phyloP scores from a whole-genome alignment of 768 basidiomycete genomes.

The Hortiboletus flavorubellus region DNA sequence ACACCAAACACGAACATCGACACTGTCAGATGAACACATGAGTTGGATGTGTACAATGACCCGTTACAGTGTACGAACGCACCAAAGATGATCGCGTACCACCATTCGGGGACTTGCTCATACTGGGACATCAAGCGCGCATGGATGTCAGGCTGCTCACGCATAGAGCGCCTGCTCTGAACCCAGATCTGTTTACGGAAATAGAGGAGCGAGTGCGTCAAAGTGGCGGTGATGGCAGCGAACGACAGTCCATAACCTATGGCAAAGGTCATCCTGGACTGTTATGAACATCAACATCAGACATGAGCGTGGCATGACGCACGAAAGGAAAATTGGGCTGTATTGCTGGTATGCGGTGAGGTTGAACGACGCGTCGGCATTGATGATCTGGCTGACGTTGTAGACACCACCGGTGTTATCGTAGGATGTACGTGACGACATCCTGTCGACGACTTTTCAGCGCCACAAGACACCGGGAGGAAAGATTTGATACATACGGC shows the following conservation, averaged over 20 bases:
- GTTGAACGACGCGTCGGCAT: slow-evolving; percentile 52
- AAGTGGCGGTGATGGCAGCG: slow-evolving; percentile 71
- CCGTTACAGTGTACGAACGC: neutral
- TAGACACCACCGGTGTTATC: slow-evolving; percentile 60
- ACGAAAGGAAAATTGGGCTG: slow-evolving; percentile 60
- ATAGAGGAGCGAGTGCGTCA: slow-evolving; percentile 70
- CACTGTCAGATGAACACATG: slow-evolving; percentile 19
- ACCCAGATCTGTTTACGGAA: slow-evolving; percentile 78
- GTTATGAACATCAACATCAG: neutral
- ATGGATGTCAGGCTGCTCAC: slow-evolving; percentile 77
- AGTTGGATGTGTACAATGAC: neutral
- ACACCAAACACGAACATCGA: slow-evolving; percentile 57
- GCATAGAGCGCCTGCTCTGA: slow-evolving; percentile 65
- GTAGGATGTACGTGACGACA: slow-evolving; percentile 63
- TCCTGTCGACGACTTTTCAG: slow-evolving; percentile 29
- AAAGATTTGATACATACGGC: slow-evolving; percentile 38
- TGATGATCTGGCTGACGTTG: slow-evolving; percentile 56
- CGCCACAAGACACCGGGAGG: neutral
- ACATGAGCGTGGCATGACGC: neutral
- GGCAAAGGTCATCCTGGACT: slow-evolving; percentile 56
- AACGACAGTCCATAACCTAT: slow-evolving; percentile 81
- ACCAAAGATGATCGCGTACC: slow-evolving; percentile 41
- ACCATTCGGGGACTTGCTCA: slow-evolving; percentile 59
- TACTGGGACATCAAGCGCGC: slow-evolving; percentile 56
- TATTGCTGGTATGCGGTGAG: slow-evolving; percentile 51